These are phyloP conservation scores for Botryobasidium botryosum DNA, from an alignment of 768 basidiomycete genomes.

Conservation along the genomic window DNA sequence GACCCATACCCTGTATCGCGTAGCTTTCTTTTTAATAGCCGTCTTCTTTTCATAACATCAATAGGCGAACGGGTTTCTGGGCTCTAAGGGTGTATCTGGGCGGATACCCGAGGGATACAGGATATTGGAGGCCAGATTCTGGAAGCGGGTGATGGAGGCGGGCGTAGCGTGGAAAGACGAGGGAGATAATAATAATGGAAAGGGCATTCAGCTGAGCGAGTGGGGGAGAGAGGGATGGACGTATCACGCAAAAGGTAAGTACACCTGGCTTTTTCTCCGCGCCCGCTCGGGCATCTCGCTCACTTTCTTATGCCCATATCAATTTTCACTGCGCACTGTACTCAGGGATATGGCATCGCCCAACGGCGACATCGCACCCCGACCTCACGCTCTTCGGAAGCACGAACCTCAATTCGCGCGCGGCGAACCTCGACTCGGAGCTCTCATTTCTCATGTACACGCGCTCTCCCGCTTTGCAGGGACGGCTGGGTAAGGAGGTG, in stretches of 20 bases:
- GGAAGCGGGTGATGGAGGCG: constrained; percentile 12
- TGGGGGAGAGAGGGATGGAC: constrained; percentile 90
- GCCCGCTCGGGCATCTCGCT: too few relatives aligned
- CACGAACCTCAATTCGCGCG: constrained; percentile 86
- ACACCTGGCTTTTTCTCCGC: background rate
- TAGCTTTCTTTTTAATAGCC: background rate
- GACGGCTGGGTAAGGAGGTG: constrained; percentile 20
- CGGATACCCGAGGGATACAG: constrained; percentile 95
- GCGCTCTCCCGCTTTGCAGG: constrained; percentile 28
- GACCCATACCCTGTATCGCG: background rate
- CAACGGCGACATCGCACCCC: too few relatives aligned
- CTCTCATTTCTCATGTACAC: constrained; percentile 73
- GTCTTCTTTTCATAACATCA: background rate
- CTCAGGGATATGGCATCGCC: too few relatives aligned
- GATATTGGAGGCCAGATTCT: constrained; percentile 68
- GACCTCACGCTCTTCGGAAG: constrained; percentile 79
- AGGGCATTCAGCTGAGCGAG: constrained; percentile 58
- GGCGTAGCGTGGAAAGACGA: constrained; percentile 12
- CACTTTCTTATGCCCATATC: too few relatives aligned
- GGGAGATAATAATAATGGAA: constrained; percentile 2
- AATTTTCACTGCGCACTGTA: too few relatives aligned
- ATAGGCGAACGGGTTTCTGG: constrained; percentile 92
- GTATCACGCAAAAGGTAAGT: constrained; percentile 90
- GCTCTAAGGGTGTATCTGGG: constrained; percentile 75
- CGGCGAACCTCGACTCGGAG: constrained; percentile 80